Base-by-base conservation (phyloP, 331 rosid genomes). In the Pyracantha coccinea region DNA sequence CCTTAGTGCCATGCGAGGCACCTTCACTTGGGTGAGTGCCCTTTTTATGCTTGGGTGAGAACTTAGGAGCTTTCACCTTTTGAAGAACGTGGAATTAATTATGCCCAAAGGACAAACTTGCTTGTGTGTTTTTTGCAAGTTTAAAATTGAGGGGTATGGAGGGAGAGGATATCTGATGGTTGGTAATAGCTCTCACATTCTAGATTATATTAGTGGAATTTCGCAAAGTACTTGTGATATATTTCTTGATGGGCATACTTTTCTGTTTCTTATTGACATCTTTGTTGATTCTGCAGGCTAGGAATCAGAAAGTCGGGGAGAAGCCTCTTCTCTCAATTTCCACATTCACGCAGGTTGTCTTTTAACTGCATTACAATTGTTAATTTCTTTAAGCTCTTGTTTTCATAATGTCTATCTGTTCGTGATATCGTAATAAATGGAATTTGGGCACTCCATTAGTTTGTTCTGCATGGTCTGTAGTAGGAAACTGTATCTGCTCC, bases 281-380 rank as follows among this genome's bases (percentile, higher is more conserved):
- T 50, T 84, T 78, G 52, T 81, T 84, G 63, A 35, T 70, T 86
- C 52, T 86, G 90, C 97, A 95, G 99, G 89, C 99, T 84, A 89
- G 96, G 87, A 47, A 90, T 71, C 91, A 92, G 83, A 95, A 92
- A 77, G 99, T 95, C 45, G 99, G 99, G 85, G 99, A 95, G 89
- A 95, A 90, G 75, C 91, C 99, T 81, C 93, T 94, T 82, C 98
- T 94, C 80, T 92, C 99, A 55, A 24, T 95, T 77, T 90, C 97
- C 69, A 85, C 92, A 68, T 81, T 95, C 41, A 21, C 82, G 83
- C 99, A 95, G 99, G 99, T 95, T 82, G 44, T 10, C 28, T 72
- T 7, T 57, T 6, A 47, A 71, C 20, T 72, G 54, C 55, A 38
- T 66, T 44, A 24, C 35, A 72, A 17, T 59, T 1, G 4, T 72